A percentile compares a stretch with the other conserved stretches of the same genome.
Evolutionary conservation across 2,329 filamentous ascomycete genomes (phyloP).

Genomic region (Sordariomycetes sp.): DNA sequence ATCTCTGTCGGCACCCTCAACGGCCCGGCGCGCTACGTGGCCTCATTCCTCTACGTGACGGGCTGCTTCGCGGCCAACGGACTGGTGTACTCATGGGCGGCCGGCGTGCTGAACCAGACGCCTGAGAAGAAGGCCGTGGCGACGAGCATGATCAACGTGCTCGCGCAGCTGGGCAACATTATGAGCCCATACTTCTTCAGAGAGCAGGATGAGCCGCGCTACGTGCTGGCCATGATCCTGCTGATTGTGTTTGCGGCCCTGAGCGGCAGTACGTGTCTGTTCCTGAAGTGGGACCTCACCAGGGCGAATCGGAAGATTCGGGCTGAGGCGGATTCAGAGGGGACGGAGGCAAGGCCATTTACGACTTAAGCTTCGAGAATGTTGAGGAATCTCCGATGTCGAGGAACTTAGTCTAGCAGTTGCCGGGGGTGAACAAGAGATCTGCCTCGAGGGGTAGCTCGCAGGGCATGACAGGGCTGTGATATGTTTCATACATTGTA

Average conservation of each 20-base stretch:
- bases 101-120: slow-evolving; percentile 11
- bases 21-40: slow-evolving; percentile 32
- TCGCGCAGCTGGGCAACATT: slow-evolving; percentile 13
- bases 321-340: neutral
- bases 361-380: no score
- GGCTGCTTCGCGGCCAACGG: slow-evolving; percentile 11
- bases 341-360: no score
- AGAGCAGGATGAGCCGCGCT: slow-evolving; percentile 11
- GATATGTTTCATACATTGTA: no score
- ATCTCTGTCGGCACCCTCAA: slow-evolving; percentile 46
- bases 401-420: no score
- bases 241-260: slow-evolving; percentile 10
- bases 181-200: slow-evolving; percentile 17
- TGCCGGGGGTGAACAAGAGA: no score
- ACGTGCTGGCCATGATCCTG: slow-evolving; percentile 12
- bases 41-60: slow-evolving; percentile 11
- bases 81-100: slow-evolving; percentile 9
- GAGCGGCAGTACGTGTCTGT: slow-evolving; percentile 3
- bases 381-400: no score
- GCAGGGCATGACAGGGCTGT: no score
- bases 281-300: slow-evolving; percentile 8
- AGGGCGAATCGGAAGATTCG: slow-evolving; percentile 9
- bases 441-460: no score
- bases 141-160: slow-evolving; percentile 13
- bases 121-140: slow-evolving; percentile 14